Base-by-base conservation (phyloP, 768 basidiomycete genomes). In the Auricularia heimuer region DNA sequence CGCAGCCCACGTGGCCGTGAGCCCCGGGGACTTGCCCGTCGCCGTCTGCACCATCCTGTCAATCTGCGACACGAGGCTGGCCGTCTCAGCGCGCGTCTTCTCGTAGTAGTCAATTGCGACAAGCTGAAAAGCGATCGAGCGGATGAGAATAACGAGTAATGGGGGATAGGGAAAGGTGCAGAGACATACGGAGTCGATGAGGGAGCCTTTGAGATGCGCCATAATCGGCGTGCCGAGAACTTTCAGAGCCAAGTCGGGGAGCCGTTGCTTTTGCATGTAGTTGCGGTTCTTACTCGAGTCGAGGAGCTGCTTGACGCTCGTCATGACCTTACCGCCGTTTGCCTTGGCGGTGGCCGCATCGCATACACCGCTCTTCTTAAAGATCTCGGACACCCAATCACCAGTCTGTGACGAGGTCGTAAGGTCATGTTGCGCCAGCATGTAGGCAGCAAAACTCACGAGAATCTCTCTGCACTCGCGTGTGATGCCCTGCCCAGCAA, bases 341-440 rank as follows among this genome's bases (percentile, higher is more conserved):
- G 24, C 56, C 33, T 60, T 60, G 16, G 6, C 34, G 24, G 56
- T 33, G 11, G 56, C 56, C 29, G 56, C 56, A 14, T 71, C 70
- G 4, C 62, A 54, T 4, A 35, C 56, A 14, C 34, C 34, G 7
- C 16, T 60, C 56, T 14, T 29, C 7, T 6, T 60, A 29, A 60
- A 60, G 29, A 33, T 14, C 56, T 60, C 29, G 29, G 34, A 24
- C 11, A 60, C 34, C 4, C 6, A 60, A 14, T 60, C 56, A 29
- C 24, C 56, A 8, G 29, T n/a, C 54, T 54, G 29, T 18, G n/a
- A 54, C 11, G 54, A 11, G 6, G 6, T 10, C 6, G 29, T n/a
- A 3, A 54, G 18, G 29, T 18, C 8, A 54, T 12, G 3, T 11
- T 7, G 11, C 18, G 29, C 29, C 29, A 29, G 29, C 54, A n/a